phyloP scores from a whole-genome alignment of 768 basidiomycete species.

The Russula lepida region DNA sequence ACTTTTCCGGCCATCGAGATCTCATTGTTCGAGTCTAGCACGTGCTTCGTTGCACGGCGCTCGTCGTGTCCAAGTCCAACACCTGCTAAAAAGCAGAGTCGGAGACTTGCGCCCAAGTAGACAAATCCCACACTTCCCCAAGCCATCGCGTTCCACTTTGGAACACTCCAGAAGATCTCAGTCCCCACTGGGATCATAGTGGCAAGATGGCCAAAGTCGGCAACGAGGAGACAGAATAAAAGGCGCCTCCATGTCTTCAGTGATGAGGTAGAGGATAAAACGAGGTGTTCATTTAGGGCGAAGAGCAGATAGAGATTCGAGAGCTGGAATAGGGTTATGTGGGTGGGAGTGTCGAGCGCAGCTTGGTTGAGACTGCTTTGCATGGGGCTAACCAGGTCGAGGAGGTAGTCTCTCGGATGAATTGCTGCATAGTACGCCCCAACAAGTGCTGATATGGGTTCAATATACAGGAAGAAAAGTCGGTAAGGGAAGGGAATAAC shows the following conservation, averaged over 20 bases:
- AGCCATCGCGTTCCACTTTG: constrained; percentile 45
- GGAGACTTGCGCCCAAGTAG: constrained; percentile 29
- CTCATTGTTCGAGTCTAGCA: not conserved
- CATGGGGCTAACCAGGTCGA: constrained; percentile 27
- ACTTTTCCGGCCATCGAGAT: not conserved
- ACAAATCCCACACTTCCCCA: constrained; percentile 51
- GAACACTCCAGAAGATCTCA: constrained; percentile 37
- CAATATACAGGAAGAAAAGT: constrained; percentile 44
- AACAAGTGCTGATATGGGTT: constrained; percentile 42
- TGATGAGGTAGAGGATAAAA: constrained; percentile 37
- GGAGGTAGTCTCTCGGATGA: constrained; percentile 33
- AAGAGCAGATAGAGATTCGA: constrained; percentile 45
- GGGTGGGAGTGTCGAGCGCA: constrained; percentile 26
- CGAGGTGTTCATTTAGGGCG: constrained; percentile 42
- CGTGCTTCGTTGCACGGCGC: not conserved
- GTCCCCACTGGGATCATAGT: constrained; percentile 38
- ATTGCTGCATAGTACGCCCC: constrained; percentile 42
- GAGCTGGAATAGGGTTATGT: constrained; percentile 39
- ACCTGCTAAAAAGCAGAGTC: constrained; percentile 29
- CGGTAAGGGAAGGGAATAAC: constrained; percentile 28
- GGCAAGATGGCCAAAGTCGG: constrained; percentile 32
- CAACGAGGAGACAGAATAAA: constrained; percentile 29
- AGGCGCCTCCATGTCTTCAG: constrained; percentile 37
- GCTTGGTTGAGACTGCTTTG: constrained; percentile 9
- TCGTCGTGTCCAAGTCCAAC: constrained; percentile 24